These are phyloP conservation scores for Xylaria sp. DNA, from an alignment of 2,329 filamentous ascomycete species.

Conservation along the genomic window DNA sequence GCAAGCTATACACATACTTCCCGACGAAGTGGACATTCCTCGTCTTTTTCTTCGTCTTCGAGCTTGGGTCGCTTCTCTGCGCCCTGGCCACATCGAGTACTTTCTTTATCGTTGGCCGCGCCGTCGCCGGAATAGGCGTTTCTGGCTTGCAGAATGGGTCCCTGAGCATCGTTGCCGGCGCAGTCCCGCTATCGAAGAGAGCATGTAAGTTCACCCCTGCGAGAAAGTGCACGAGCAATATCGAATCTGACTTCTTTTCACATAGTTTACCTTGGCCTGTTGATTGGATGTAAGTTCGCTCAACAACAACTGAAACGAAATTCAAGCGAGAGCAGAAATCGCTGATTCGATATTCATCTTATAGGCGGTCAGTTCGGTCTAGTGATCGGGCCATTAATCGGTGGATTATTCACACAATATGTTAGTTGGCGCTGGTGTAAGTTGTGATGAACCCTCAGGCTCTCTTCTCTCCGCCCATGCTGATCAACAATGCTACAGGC, in stretches of 20 bases:
- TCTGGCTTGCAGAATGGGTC: constrained; percentile 59
- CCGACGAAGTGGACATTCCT: constrained; percentile 47
- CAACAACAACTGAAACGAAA: constrained; percentile 10
- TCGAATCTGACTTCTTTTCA: constrained; percentile 1
- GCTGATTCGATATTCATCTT: constrained; percentile 4
- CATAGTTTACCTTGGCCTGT: constrained; percentile 46
- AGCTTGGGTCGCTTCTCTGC: constrained; percentile 62
- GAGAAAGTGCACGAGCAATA: neutral
- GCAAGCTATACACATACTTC: constrained; percentile 56
- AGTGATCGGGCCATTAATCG: constrained; percentile 30
- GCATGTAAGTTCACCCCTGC: constrained; percentile 38
- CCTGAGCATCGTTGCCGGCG: constrained; percentile 55
- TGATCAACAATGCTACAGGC: constrained; percentile 37
- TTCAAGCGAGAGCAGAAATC: neutral
- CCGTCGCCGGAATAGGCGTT: constrained; percentile 58
- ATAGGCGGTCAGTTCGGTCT: constrained; percentile 25
- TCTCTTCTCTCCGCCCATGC: constrained; percentile 27
- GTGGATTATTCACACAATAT: constrained; percentile 29
- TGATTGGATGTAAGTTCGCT: constrained; percentile 52
- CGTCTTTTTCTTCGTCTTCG: constrained; percentile 56
- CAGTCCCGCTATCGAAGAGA: constrained; percentile 48
- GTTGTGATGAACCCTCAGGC: neutral
- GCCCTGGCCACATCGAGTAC: constrained; percentile 52
- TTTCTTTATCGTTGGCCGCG: constrained; percentile 61
- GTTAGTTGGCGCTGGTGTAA: constrained; percentile 32